A percentile compares a stretch with the other conserved stretches of the same genome.
phyloP scores from a whole-genome alignment of 2,329 filamentous ascomycete genomes.

The Exophiala bonariae region DNA sequence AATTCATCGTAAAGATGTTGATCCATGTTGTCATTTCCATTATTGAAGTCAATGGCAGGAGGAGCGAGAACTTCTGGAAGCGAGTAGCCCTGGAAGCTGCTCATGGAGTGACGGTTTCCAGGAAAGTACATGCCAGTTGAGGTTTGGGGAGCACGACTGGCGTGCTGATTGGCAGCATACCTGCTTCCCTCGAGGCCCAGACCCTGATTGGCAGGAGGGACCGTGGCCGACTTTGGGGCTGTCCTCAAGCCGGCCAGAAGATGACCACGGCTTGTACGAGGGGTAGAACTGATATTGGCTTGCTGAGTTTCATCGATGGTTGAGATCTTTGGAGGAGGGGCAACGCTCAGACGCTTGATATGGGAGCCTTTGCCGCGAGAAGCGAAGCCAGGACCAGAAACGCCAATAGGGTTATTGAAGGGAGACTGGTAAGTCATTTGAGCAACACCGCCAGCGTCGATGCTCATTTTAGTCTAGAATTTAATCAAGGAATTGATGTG shows the following conservation, averaged over 20 bases:
- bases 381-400: slow-evolving; percentile 78
- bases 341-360: slow-evolving; percentile 81
- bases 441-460: slow-evolving; percentile 99
- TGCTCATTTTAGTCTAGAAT: slow-evolving; percentile 30
- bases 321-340: slow-evolving; percentile 70
- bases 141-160: slow-evolving; percentile 58
- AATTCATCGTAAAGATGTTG: slow-evolving; percentile 84
- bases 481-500: slow-evolving; percentile 10
- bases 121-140: slow-evolving; percentile 57
- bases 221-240: slow-evolving; percentile 80
- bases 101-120: slow-evolving; percentile 43
- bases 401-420: slow-evolving; percentile 69
- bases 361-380: slow-evolving; percentile 81
- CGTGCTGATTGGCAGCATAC: slow-evolving; percentile 46
- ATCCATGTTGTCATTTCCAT: slow-evolving; percentile 74
- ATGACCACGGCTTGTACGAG: slow-evolving; percentile 91
- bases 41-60: slow-evolving; percentile 73
- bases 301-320: slow-evolving; percentile 65
- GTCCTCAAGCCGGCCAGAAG: slow-evolving; percentile 90
- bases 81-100: slow-evolving; percentile 62
- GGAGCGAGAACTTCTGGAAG: slow-evolving; percentile 81
- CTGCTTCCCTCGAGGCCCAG: slow-evolving; percentile 48
- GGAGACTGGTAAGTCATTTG: slow-evolving; percentile 91
- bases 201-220: slow-evolving; percentile 64
- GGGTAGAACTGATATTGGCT: slow-evolving; percentile 72